These are phyloP conservation scores for Pueraria montana DNA, from an alignment of 306 rosid species.

Conservation along the genomic window DNA sequence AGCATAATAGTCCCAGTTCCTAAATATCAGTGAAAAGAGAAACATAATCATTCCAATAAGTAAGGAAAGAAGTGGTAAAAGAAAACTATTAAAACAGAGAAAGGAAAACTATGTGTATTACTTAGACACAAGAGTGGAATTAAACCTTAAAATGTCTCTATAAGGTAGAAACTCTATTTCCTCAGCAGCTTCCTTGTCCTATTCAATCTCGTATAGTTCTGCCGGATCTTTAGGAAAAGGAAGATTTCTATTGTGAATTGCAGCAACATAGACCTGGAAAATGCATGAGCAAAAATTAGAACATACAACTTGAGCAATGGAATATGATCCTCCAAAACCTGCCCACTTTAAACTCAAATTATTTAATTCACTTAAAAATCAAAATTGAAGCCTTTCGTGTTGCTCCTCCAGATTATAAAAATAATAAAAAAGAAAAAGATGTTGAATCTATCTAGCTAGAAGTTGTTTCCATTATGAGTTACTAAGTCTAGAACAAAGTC, in stretches of 20 bases:
- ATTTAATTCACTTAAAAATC: conserved; percentile 6
- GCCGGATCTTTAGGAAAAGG: conserved; percentile 73
- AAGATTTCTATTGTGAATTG: conserved; percentile 79
- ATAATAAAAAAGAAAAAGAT: too few species aligned
- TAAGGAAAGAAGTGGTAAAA: conserved; percentile 14
- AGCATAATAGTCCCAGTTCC: conserved; percentile 33
- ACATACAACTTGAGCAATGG: conserved; percentile 11
- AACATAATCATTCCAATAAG: conserved; percentile 15
- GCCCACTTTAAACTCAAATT: not conserved
- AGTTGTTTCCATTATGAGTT: not conserved
- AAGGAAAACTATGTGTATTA: not conserved
- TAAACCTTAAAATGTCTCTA: conserved; percentile 67
- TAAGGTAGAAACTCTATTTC: conserved; percentile 83
- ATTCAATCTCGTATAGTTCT: conserved; percentile 72
- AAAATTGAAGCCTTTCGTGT: not conserved
- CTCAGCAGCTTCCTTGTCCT: conserved; percentile 69
- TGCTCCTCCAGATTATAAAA: too few species aligned
- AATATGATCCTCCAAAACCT: conserved; percentile 2
- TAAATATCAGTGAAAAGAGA: conserved; percentile 14
- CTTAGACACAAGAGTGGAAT: not conserved
- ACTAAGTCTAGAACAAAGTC: too few species aligned
- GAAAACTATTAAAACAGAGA: conserved; percentile 21
- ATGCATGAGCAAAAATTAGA: not conserved
- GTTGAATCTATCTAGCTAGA: too few species aligned
- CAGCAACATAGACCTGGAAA: conserved; percentile 83